Conservation (phyloP, 768 basidiomycete species). For the Pleurotus platypus region DNA sequence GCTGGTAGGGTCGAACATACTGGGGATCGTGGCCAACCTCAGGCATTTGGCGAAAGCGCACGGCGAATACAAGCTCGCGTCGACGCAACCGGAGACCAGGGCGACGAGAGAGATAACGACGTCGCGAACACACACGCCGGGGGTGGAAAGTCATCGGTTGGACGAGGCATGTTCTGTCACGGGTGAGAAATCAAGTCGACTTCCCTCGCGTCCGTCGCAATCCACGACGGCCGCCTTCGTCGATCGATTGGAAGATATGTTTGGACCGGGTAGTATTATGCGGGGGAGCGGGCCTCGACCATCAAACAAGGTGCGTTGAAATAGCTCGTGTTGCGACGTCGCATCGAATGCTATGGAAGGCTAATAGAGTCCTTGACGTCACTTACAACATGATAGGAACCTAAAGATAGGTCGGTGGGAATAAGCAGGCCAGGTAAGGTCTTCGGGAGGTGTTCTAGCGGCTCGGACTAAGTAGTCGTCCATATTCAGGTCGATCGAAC, state of each 20-base stretch:
- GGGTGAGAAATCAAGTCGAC: background rate
- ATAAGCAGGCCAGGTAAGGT: background rate
- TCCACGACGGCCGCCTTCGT: background rate
- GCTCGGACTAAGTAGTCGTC: background rate
- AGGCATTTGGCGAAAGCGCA: no score
- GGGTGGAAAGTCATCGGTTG: no score
- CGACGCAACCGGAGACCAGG: no score
- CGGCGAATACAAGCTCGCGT: no score
- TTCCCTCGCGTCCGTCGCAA: background rate
- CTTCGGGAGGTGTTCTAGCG: background rate
- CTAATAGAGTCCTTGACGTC: background rate
- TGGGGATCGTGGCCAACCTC: no score
- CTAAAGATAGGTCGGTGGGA: background rate
- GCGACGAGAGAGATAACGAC: no score
- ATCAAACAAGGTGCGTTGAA: conserved; percentile 1
- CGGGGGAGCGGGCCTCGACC: conserved; percentile 9
- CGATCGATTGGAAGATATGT: conserved; percentile 3
- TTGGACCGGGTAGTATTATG: conserved; percentile 11
- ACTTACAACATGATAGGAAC: background rate
- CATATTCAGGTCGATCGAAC: no score
- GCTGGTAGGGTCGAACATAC: no score
- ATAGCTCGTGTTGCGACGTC: background rate
- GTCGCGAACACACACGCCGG: no score
- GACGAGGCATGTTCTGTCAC: no score
- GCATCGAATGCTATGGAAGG: background rate